These are phyloP conservation scores for Endocalyx cinctus DNA, from an alignment of 2,329 filamentous ascomycete species.

Conservation along the genomic window DNA sequence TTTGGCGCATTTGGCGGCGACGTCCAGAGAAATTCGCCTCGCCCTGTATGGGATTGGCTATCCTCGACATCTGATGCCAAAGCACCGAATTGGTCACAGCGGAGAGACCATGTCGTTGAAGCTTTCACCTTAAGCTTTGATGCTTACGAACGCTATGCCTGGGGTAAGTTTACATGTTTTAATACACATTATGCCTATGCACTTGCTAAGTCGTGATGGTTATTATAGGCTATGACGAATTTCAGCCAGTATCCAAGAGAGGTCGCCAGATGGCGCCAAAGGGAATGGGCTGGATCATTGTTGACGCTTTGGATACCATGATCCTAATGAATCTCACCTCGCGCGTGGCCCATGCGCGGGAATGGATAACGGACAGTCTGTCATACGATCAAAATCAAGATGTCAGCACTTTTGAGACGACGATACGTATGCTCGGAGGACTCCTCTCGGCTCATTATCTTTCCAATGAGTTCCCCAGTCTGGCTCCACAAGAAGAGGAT, in stretches of 20 bases:
- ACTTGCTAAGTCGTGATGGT: neutral
- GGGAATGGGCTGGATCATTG: constrained; percentile 96
- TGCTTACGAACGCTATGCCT: constrained; percentile 86
- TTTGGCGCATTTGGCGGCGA: constrained; percentile 54
- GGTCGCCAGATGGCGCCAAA: constrained; percentile 81
- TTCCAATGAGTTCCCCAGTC: constrained; percentile 74
- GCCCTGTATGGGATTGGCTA: constrained; percentile 54
- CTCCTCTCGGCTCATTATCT: constrained; percentile 91
- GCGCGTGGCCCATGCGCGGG: constrained; percentile 74
- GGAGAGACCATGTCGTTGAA: constrained; percentile 78
- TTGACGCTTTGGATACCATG: constrained; percentile 92
- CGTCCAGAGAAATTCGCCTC: constrained; percentile 26
- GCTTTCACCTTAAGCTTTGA: constrained; percentile 91
- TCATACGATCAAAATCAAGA: constrained; percentile 90
- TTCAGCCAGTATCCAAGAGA: constrained; percentile 73
- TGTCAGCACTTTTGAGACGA: constrained; percentile 97
- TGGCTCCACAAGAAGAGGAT: constrained; percentile 70
- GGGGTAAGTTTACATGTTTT: constrained; percentile 61
- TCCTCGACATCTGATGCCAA: constrained; percentile 36
- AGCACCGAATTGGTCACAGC: constrained; percentile 67
- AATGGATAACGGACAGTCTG: constrained; percentile 80
- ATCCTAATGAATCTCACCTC: constrained; percentile 97
- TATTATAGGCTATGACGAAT: constrained; percentile 71
- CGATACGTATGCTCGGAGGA: constrained; percentile 94
- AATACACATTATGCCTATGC: neutral